phyloP scores from a whole-genome alignment of 768 basidiomycete genomes.

The Xerocomus potaroensis region DNA sequence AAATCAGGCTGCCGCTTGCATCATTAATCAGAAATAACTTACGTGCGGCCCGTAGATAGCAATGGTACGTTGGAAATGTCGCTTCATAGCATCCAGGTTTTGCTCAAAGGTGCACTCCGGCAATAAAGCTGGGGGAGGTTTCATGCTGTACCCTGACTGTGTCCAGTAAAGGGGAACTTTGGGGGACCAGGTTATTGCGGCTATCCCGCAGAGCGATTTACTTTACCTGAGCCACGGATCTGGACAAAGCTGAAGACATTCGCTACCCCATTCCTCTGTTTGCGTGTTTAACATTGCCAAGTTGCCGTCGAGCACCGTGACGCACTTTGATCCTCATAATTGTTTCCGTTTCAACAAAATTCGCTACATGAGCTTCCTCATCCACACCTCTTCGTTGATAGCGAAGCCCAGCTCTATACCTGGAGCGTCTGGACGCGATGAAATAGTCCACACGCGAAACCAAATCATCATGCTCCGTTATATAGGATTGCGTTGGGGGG shows the following conservation, averaged over 20 bases:
- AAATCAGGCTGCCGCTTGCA: slow-evolving; percentile 3
- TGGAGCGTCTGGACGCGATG: slow-evolving; percentile 80
- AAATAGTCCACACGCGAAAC: slow-evolving; percentile 62
- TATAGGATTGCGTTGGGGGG: slow-evolving; percentile 42
- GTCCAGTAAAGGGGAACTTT: slow-evolving; percentile 92
- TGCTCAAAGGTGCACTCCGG: slow-evolving; percentile 70
- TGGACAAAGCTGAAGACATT: slow-evolving; percentile 90
- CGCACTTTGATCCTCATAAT: slow-evolving; percentile 77
- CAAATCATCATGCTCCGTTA: slow-evolving; percentile 36
- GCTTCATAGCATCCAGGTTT: slow-evolving; percentile 61
- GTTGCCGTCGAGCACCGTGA: neutral
- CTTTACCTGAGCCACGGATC: slow-evolving; percentile 83
- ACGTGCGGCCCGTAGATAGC: slow-evolving; percentile 78
- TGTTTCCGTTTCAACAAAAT: slow-evolving; percentile 94
- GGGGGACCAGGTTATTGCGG: slow-evolving; percentile 6
- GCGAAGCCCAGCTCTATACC: slow-evolving; percentile 86
- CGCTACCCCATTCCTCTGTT: slow-evolving; percentile 63
- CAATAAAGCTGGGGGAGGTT: slow-evolving; percentile 79
- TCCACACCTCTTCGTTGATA: slow-evolving; percentile 96
- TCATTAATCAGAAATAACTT: slow-evolving; percentile 19
- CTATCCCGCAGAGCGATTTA: neutral
- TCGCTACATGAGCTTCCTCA: slow-evolving; percentile 88
- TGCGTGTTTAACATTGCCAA: neutral
- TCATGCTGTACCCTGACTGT: slow-evolving; percentile 80
- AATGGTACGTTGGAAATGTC: slow-evolving; percentile 68